Base-by-base conservation (phyloP, 371 early-diverging fungal species). In the Nematocida ironsii region DNA sequence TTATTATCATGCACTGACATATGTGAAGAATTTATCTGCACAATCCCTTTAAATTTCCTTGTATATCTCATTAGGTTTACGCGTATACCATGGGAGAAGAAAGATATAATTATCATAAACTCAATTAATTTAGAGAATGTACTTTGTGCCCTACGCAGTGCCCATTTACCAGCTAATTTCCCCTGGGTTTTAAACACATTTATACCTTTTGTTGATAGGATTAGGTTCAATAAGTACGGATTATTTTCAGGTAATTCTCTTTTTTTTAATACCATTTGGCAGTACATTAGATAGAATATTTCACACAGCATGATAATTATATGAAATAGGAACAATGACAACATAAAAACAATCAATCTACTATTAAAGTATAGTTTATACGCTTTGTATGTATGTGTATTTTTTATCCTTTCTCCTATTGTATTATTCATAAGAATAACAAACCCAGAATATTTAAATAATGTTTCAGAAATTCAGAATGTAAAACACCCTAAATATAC, bases 381-480 rank as follows among this genome's bases (percentile, higher is more conserved):
- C 20, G 52, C 69, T 47, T 44, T 39, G 40, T 68, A 71, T n/a
- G 20, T 27, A 20, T 23, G 45, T 23, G 44, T 62, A 5, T n/a
- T 50, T 25, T 71, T 42, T 40, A 25, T 71, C 13, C 44, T n/a
- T 33, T 54, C 69, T 45, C 44, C 60, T 16, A 64, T 1, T 11
- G 64, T n/a, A 16, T 27, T 13, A 9, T 56, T 55, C 80, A 78
- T 78, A 60, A 70, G 45, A 82, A 69, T 54, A 78, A 78, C 71
- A 78, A 78, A 69, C 40, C 44, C 4, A 6, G 54, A 66, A 23
- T 78, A 70, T 78, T 78, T 78, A 78, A 78, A 33, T 27, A 40
- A 18, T 27, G 80, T 78, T 78, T 78, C 71, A 68, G 33, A 70
- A 23, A 25, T 16, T 18, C 45, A 42, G 33, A 58, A 78, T 68